These are phyloP conservation scores for Candida piceae DNA, from an alignment of 805 yeast genomes.

Conservation along the genomic window DNA sequence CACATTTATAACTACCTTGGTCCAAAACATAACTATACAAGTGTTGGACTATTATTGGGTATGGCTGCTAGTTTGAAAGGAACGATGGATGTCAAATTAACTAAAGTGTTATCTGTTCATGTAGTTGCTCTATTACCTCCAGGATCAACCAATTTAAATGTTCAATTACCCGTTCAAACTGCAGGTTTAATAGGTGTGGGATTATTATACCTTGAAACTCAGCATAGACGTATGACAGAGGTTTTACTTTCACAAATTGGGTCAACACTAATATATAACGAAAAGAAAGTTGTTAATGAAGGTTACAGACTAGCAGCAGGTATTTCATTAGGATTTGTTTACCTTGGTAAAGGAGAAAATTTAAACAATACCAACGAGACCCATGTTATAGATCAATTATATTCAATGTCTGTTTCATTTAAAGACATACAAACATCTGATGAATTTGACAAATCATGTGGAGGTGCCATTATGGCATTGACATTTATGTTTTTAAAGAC, in stretches of 20 bases:
- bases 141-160: constrained; percentile 87
- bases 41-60: constrained; percentile 84
- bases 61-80: constrained; percentile 87
- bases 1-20: constrained; percentile 90
- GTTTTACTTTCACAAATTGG: constrained; percentile 66
- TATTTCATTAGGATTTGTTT: constrained; percentile 77
- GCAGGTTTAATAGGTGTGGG: constrained; percentile 94
- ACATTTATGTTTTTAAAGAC: constrained; percentile 70
- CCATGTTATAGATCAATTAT: constrained; percentile 54
- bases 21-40: constrained; percentile 78
- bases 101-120: constrained; percentile 90
- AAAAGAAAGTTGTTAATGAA: constrained; percentile 58
- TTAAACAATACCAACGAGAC: constrained; percentile 48
- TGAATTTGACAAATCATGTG: constrained; percentile 55
- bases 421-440: constrained; percentile 58
- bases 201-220: constrained; percentile 67
- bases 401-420: constrained; percentile 52
- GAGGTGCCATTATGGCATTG: constrained; percentile 76
- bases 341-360: constrained; percentile 69
- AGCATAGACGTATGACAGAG: constrained; percentile 83
- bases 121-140: constrained; percentile 85
- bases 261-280: constrained; percentile 49
- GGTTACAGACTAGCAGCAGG: constrained; percentile 88
- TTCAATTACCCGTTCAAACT: constrained; percentile 75
- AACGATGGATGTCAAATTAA: constrained; percentile 77